These are phyloP conservation scores for Chrysanthemum seticuspe DNA, from an alignment of 129 eudicot species.

Conservation along the genomic window DNA sequence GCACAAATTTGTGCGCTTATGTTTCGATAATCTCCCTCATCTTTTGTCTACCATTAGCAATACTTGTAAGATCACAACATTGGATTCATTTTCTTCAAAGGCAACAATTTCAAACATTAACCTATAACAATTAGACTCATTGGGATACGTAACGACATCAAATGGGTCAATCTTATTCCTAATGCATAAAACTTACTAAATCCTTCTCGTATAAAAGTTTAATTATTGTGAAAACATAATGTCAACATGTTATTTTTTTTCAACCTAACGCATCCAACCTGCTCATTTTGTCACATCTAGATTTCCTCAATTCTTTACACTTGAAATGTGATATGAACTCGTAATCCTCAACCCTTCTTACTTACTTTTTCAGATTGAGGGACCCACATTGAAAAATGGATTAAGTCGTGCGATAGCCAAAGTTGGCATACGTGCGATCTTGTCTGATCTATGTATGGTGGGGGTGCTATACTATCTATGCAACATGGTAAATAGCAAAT, in stretches of 20 bases:
- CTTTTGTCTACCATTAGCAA: conserved; percentile 81
- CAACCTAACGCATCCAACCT: neutral
- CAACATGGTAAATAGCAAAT: neutral
- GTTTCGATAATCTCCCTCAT: conserved; percentile 80
- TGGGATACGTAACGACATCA: no score
- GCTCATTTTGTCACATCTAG: neutral
- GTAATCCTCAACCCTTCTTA: neutral
- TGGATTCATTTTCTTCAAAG: neutral
- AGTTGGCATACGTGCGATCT: neutral
- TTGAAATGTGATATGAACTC: neutral
- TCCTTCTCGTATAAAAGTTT: no score
- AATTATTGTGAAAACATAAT: no score
- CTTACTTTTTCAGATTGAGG: neutral
- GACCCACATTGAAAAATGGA: neutral
- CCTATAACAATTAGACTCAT: neutral
- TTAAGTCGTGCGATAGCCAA: neutral
- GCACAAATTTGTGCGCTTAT: conserved; percentile 85
- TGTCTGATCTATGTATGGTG: neutral
- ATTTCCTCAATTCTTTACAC: no score
- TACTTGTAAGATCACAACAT: conserved; percentile 52
- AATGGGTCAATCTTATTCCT: no score
- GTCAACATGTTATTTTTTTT: no score
- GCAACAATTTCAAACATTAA: neutral
- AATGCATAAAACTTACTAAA: neutral
- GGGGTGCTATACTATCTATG: neutral